Evolutionary conservation across 257 asterid species (phyloP), one percentile per base, ranked within the genome.

Genomic region (Salvia splendens): DNA sequence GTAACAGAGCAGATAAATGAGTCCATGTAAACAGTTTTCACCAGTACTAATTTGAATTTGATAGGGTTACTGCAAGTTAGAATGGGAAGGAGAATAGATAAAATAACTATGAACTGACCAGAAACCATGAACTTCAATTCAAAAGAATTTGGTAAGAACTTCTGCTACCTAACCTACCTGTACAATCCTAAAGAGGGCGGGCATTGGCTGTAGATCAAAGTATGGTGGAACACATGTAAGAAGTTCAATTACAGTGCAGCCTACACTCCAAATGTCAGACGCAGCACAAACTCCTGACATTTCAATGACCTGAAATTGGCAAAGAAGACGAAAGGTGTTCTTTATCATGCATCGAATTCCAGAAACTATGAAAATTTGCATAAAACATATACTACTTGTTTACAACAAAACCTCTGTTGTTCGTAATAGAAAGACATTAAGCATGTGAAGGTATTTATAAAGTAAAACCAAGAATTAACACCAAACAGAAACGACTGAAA

Each of bases 231-330:
- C 82, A 75, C 97, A 91, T 15, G 99, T 94, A 69, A 94, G 95
- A 73, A 94, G 95, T 81, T 94, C 99, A 77, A 94, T 94, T 68
- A 88, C 97, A 20, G 99, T 94, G 84, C 97, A 94, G 76, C 99
- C 97, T 51, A 94, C 99, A 83, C 99, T 91, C 99, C 99, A 94
- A 75, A 94, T 91, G 79, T 94, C 99, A 68, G 99, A 94, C 73
- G 99, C 99, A 53, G 99, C 96, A 85, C 99, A 88, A 75, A 94
- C 99, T 79, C 99, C 99, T 8, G 99, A 94, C 99, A 94, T 87
- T 77, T 91, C 97, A 80, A 94, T 91, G 70, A 91, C 99, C 99
- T 94, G 84, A 58, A 77, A 60, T 54, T 56, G 72, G 68, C 53
- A 53, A 70, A 58, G 48, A 76, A 71, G 57, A 64, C n/a, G 52